Evolutionary conservation across 2,329 filamentous ascomycete species (phyloP).

Genomic region (Nectriaceae sp.): DNA sequence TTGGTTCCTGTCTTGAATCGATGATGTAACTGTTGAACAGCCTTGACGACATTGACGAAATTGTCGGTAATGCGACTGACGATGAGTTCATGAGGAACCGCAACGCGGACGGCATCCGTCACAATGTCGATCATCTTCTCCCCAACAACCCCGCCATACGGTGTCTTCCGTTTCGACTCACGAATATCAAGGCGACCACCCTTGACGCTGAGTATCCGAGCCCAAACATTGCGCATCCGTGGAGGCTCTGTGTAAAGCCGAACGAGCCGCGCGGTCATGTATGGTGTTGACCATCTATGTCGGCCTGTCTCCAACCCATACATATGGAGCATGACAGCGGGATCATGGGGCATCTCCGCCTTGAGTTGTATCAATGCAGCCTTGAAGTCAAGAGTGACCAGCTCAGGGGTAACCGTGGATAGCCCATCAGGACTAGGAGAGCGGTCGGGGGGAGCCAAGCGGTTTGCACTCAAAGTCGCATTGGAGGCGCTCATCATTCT

Average conservation of each 20-base stretch:
- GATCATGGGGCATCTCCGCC: constrained; percentile 83
- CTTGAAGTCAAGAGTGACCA: constrained; percentile 81
- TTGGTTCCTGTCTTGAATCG: constrained; percentile 86
- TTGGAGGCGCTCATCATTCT: constrained; percentile 11
- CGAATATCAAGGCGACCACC: constrained; percentile 78
- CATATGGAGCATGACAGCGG: constrained; percentile 87
- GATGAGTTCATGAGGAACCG: constrained; percentile 87
- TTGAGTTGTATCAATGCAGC: constrained; percentile 84
- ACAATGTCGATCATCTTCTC: constrained; percentile 84
- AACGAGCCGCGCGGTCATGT: constrained; percentile 73
- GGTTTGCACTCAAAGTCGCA: constrained; percentile 27
- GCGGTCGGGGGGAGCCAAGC: constrained; percentile 41
- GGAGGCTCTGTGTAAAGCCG: constrained; percentile 89
- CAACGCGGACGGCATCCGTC: constrained; percentile 82
- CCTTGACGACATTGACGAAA: constrained; percentile 82
- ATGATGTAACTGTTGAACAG: constrained; percentile 87
- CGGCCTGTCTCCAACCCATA: constrained; percentile 80
- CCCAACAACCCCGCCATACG: constrained; percentile 58
- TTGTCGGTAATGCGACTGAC: constrained; percentile 94
- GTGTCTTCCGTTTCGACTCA: constrained; percentile 70
- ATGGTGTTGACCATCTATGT: constrained; percentile 86
- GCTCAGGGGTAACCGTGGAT: constrained; percentile 53
- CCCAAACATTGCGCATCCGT: constrained; percentile 81
- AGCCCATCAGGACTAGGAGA: constrained; percentile 34
- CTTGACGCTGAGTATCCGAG: constrained; percentile 82